Percentiles rank a stretch among this genome's conserved stretches.
These are phyloP conservation scores for Candida andamanensis DNA, from an alignment of 805 yeast species.

Conservation along the genomic window DNA sequence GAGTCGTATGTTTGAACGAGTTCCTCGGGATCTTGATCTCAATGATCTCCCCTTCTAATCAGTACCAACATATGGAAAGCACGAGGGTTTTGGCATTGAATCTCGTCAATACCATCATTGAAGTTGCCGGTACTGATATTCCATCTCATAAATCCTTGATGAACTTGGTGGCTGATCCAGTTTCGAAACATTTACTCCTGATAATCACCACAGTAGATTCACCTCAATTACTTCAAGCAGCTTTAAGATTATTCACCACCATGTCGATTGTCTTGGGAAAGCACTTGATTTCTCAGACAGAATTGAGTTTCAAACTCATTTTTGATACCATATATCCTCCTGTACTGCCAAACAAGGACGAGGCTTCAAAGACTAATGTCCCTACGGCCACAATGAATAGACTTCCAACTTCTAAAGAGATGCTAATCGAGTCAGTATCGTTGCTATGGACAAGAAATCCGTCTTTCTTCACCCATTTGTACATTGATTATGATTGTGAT, in stretches of 20 bases:
- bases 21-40: constrained; percentile 71
- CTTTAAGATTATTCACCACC: constrained; percentile 72
- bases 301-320: constrained; percentile 60
- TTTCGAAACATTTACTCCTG: constrained; percentile 82
- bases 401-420: constrained; percentile 51
- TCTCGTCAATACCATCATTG: constrained; percentile 72
- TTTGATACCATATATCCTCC: constrained; percentile 46
- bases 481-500: constrained; percentile 85
- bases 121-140: constrained; percentile 67
- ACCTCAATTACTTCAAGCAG: constrained; percentile 63
- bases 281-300: constrained; percentile 73
- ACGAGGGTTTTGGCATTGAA: constrained; percentile 80
- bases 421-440: constrained; percentile 78
- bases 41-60: constrained; percentile 76
- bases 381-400: background rate
- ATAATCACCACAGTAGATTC: constrained; percentile 72
- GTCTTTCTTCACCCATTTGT: constrained; percentile 66
- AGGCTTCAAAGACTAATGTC: constrained; percentile 5
- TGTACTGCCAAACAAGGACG: constrained; percentile 12
- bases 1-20: constrained; percentile 70
- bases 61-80: constrained; percentile 79
- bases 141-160: constrained; percentile 59
- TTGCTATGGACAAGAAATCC: constrained; percentile 80
- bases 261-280: constrained; percentile 62
- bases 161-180: constrained; percentile 65